A percentile compares a stretch with the other conserved stretches of the same genome.
Conservation (phyloP, 2,329 filamentous ascomycete species). For the Fusarium devonianum region DNA sequence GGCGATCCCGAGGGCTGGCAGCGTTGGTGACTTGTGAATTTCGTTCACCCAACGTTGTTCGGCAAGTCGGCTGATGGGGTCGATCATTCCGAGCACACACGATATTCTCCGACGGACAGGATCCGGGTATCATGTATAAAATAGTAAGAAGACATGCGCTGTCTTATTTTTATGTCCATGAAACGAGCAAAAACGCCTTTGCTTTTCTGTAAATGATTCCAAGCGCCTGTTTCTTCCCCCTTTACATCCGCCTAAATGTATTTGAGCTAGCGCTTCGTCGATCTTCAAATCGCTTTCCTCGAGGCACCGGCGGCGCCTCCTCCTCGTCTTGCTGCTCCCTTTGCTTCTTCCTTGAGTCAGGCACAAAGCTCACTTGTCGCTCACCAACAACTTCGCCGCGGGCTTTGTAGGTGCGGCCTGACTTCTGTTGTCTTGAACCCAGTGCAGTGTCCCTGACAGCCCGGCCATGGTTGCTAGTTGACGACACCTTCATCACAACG, state of each 20-base stretch:
- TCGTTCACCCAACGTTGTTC: slow-evolving; percentile 6
- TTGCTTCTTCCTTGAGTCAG: slow-evolving; percentile 62
- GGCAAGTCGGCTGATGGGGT: neutral
- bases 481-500: slow-evolving; percentile 72
- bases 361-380: slow-evolving; percentile 76
- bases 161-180: slow-evolving; percentile 35
- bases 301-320: slow-evolving; percentile 37
- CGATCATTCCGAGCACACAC: slow-evolving; percentile 14
- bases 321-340: slow-evolving; percentile 48
- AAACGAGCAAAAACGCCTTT: slow-evolving; percentile 38
- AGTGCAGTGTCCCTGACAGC: slow-evolving; percentile 63
- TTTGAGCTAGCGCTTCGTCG: slow-evolving; percentile 80
- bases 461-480: slow-evolving; percentile 67
- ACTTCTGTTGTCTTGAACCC: slow-evolving; percentile 62
- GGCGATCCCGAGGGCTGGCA: neutral
- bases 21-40: neutral
- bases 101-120: slow-evolving; percentile 37
- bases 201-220: slow-evolving; percentile 32
- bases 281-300: slow-evolving; percentile 47
- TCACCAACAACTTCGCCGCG: slow-evolving; percentile 64
- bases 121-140: slow-evolving; percentile 44
- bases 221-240: slow-evolving; percentile 39
- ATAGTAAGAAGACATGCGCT: slow-evolving; percentile 38
- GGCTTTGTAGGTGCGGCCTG: slow-evolving; percentile 55
- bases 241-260: slow-evolving; percentile 72